Conservation (phyloP, 208 protist species). For the Crithidia mellificae region DNA sequence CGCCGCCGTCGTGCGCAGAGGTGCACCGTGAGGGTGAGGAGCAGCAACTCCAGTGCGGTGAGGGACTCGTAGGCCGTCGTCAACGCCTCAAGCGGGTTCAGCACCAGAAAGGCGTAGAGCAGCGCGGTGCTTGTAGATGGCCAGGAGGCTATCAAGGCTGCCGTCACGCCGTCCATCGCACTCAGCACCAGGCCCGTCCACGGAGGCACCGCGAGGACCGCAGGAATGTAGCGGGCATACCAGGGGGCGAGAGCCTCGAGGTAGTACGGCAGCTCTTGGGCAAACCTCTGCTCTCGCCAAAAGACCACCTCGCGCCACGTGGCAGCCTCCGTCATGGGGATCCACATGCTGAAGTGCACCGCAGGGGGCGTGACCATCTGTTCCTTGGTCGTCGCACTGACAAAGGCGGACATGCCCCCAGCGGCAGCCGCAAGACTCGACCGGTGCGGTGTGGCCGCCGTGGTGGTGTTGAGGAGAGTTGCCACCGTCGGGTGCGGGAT, state of each 20-base stretch:
- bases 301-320: conserved; percentile 72
- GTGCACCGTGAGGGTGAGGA: conserved; percentile 47
- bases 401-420: conserved; percentile 30
- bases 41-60: conserved; percentile 52
- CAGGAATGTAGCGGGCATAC: conserved; percentile 68
- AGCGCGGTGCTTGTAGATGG: conserved; percentile 42
- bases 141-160: conserved; percentile 50
- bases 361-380: conserved; percentile 26
- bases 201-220: conserved; percentile 28
- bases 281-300: conserved; percentile 47
- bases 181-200: conserved; percentile 47
- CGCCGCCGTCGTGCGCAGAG: conserved; percentile 30
- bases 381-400: conserved; percentile 12
- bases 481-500: conserved; percentile 25
- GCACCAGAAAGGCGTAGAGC: conserved; percentile 63
- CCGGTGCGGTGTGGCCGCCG: neutral
- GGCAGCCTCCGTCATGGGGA: conserved; percentile 37
- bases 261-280: conserved; percentile 36
- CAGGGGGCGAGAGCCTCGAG: conserved; percentile 51
- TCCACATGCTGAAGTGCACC: conserved; percentile 38
- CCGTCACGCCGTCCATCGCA: conserved; percentile 65
- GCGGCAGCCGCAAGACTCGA: neutral
- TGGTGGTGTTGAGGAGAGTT: conserved; percentile 9
- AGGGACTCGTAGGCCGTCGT: conserved; percentile 58
- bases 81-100: conserved; percentile 64